phyloP scores from a whole-genome alignment of 352 stramenopile species.

The Pythium phragmiticola region DNA sequence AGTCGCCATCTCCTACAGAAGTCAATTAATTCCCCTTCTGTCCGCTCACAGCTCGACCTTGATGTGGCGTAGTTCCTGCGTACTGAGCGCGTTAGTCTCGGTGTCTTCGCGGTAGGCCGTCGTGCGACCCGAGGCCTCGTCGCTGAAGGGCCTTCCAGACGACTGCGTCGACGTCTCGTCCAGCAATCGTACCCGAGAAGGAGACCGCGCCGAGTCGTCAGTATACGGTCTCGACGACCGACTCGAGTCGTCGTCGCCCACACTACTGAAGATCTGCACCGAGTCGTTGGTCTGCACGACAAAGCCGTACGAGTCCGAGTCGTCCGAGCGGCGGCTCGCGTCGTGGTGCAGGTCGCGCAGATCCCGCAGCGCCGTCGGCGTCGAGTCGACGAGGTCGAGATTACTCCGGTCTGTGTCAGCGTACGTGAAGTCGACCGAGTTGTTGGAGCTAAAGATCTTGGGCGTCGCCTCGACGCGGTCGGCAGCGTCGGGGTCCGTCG shows the following conservation, averaged over 20 bases:
- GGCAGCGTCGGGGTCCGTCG: not conserved
- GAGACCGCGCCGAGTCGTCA: constrained; percentile 7
- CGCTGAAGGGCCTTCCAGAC: not conserved
- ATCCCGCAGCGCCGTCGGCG: constrained; percentile 1
- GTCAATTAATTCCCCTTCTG: not conserved
- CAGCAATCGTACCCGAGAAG: too few species aligned
- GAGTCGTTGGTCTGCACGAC: constrained; percentile 19
- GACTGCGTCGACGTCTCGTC: constrained; percentile 7
- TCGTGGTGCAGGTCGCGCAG: constrained; percentile 6
- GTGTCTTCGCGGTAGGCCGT: constrained; percentile 16
- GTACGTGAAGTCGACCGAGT: constrained; percentile 43
- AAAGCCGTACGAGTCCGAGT: constrained; percentile 13
- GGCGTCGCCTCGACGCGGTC: not conserved
- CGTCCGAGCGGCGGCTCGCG: constrained; percentile 4
- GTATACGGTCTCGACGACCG: constrained; percentile 1
- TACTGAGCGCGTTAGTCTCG: constrained; percentile 18
- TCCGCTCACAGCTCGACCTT: constrained; percentile 25
- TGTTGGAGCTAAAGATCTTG: constrained; percentile 32
- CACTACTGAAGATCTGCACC: not conserved
- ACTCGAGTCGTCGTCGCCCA: constrained; percentile 1
- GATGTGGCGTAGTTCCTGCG: constrained; percentile 16
- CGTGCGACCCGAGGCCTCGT: not conserved
- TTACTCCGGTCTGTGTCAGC: constrained; percentile 28
- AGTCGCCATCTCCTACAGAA: constrained; percentile 15
- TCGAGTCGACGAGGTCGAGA: constrained; percentile 19